Evolutionary conservation across 2,329 filamentous ascomycete species (phyloP).

Genomic region (Claviceps humidiphila): DNA sequence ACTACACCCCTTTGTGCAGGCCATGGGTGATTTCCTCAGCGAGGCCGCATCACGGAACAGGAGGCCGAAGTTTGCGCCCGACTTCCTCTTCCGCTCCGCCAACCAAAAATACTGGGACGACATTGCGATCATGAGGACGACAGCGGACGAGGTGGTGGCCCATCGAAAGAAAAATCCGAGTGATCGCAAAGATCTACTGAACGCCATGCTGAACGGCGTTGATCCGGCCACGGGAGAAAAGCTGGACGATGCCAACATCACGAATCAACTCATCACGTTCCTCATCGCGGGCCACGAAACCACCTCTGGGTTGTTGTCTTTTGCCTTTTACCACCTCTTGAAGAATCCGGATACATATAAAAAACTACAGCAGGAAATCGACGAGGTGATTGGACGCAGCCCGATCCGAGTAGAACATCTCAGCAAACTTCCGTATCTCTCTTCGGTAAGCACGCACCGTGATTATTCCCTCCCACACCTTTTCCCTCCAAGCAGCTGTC

Average conservation of each 20-base stretch:
- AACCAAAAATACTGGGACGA: constrained; percentile 39
- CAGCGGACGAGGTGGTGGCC: constrained; percentile 47
- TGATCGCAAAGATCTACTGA: constrained; percentile 52
- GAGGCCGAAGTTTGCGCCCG: constrained; percentile 30
- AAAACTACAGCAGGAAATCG: constrained; percentile 55
- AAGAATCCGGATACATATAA: constrained; percentile 46
- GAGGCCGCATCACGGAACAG: constrained; percentile 39
- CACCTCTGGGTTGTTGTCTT: constrained; percentile 52
- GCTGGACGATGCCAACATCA: constrained; percentile 49
- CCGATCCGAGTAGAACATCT: constrained; percentile 48
- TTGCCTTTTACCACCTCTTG: constrained; percentile 50
- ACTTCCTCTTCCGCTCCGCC: constrained; percentile 34
- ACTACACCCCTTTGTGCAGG: constrained; percentile 55
- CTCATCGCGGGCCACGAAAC: constrained; percentile 62
- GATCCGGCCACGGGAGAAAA: constrained; percentile 55
- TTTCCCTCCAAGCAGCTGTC: too few species aligned
- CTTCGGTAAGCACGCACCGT: constrained; percentile 28
- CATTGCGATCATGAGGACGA: constrained; percentile 40
- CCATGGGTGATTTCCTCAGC: constrained; percentile 51
- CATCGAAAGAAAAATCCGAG: constrained; percentile 40
- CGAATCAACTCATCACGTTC: constrained; percentile 61
- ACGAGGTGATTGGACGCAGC: constrained; percentile 46
- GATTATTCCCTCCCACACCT: neutral
- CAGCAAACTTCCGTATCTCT: constrained; percentile 50
- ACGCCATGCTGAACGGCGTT: constrained; percentile 53